Percentiles rank a stretch among this genome's conserved stretches.
Conservation (phyloP, 2,329 filamentous ascomycete species). For the Stenocarpella maydis region DNA sequence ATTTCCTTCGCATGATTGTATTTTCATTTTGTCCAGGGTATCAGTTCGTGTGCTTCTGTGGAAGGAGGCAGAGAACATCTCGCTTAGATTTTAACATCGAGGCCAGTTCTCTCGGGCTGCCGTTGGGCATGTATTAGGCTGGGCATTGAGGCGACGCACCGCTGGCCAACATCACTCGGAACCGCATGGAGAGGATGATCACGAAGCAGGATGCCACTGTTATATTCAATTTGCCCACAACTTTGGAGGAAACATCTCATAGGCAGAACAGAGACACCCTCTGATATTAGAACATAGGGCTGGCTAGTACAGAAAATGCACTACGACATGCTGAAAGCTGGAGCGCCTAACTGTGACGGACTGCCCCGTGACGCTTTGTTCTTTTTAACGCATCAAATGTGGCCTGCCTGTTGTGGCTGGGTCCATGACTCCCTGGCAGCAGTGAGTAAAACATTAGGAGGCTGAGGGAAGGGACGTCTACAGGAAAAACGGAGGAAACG, state of each 20-base stretch:
- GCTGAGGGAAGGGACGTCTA: no score
- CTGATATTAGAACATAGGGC: conserved; percentile 37
- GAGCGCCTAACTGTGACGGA: not conserved
- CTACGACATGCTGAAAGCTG: conserved; percentile 25
- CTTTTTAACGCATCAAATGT: not conserved
- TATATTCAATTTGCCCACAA: conserved; percentile 36
- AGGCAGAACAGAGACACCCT: conserved; percentile 36
- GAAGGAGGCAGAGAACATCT: conserved; percentile 17
- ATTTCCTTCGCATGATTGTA: conserved; percentile 34
- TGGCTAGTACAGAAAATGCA: conserved; percentile 34
- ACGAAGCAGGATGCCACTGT: conserved; percentile 33
- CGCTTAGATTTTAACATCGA: conserved; percentile 34
- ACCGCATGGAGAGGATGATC: conserved; percentile 29
- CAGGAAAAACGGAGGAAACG: no score
- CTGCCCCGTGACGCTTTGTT: not conserved
- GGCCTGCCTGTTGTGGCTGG: no score
- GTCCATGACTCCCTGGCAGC: no score
- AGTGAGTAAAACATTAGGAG: not conserved
- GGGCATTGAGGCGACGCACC: conserved; percentile 29
- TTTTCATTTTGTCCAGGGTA: conserved; percentile 35
- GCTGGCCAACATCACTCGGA: conserved; percentile 21
- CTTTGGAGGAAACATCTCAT: conserved; percentile 36
- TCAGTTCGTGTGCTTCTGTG: conserved; percentile 21
- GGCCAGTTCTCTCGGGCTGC: conserved; percentile 32
- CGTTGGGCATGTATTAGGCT: conserved; percentile 31